Conservation (phyloP, 2,329 filamentous ascomycete species). For the Exserohilum rostratum region DNA sequence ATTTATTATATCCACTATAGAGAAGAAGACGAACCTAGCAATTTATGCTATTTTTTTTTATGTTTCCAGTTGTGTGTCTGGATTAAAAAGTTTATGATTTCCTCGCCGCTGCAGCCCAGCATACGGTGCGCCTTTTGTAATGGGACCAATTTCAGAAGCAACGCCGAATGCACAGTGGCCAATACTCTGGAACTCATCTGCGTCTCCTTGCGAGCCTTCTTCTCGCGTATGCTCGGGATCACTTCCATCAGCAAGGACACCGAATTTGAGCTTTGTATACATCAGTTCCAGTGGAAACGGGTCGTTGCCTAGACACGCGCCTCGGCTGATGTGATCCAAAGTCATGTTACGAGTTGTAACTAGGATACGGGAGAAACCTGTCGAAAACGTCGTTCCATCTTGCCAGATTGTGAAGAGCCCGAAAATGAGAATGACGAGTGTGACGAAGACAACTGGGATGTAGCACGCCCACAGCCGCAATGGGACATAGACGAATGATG, state of each 20-base stretch:
- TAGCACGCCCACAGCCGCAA: constrained; percentile 45
- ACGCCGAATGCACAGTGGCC: constrained; percentile 44
- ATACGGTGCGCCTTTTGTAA: constrained; percentile 30
- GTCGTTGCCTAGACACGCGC: constrained; percentile 49
- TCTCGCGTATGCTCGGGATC: constrained; percentile 30
- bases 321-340: constrained; percentile 47
- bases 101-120: constrained; percentile 20
- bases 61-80: too few relatives aligned
- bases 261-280: constrained; percentile 46
- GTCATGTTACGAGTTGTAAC: constrained; percentile 46
- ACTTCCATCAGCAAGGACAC: constrained; percentile 40
- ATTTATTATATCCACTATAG: background rate
- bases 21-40: too few relatives aligned
- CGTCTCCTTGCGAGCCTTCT: constrained; percentile 21
- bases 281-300: constrained; percentile 49
- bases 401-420: constrained; percentile 39
- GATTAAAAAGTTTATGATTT: too few relatives aligned
- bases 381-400: constrained; percentile 45
- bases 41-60: too few relatives aligned
- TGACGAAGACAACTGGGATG: constrained; percentile 39
- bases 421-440: constrained; percentile 34
- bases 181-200: constrained; percentile 20
- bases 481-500: constrained; percentile 42
- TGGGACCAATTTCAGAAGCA: constrained; percentile 31
- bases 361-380: constrained; percentile 43